phyloP scores from a whole-genome alignment of 768 basidiomycete species.

The Boletus tylopilopsis region DNA sequence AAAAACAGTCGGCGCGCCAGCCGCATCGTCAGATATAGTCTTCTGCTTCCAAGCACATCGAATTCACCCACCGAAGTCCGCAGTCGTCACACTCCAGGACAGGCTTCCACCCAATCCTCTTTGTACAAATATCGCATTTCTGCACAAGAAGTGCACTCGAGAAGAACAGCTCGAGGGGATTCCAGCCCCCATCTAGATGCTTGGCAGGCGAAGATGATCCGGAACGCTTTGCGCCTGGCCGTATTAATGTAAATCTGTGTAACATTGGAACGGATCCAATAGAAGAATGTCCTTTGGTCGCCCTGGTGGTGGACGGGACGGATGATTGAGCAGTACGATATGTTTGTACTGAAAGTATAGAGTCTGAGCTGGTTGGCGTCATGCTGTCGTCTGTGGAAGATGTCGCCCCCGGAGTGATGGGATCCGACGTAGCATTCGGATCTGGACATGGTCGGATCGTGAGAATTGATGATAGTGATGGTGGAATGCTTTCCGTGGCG shows the following conservation, averaged over 20 bases:
- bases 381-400: slow-evolving; percentile 26
- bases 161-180: slow-evolving; percentile 76
- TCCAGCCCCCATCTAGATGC: slow-evolving; percentile 50
- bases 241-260: slow-evolving; percentile 85
- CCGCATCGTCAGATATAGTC: slow-evolving; percentile 17
- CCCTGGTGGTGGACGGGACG: slow-evolving; percentile 51
- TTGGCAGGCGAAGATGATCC: slow-evolving; percentile 29
- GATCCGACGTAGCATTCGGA: slow-evolving; percentile 43
- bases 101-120: slow-evolving; percentile 84
- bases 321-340: slow-evolving; percentile 61
- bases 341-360: slow-evolving; percentile 53
- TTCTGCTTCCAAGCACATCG: slow-evolving; percentile 8
- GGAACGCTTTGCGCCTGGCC: slow-evolving; percentile 64
- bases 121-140: slow-evolving; percentile 80
- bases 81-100: slow-evolving; percentile 89
- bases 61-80: slow-evolving; percentile 54
- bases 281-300: slow-evolving; percentile 77
- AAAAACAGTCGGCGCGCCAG: background rate
- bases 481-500: slow-evolving; percentile 38
- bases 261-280: slow-evolving; percentile 55
- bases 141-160: slow-evolving; percentile 65
- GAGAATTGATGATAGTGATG: slow-evolving; percentile 67
- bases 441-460: slow-evolving; percentile 60
- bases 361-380: slow-evolving; percentile 42
- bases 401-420: slow-evolving; percentile 36